Evolutionary conservation across 2,329 filamentous ascomycete genomes (phyloP).

Genomic region (Alternaria sp.): DNA sequence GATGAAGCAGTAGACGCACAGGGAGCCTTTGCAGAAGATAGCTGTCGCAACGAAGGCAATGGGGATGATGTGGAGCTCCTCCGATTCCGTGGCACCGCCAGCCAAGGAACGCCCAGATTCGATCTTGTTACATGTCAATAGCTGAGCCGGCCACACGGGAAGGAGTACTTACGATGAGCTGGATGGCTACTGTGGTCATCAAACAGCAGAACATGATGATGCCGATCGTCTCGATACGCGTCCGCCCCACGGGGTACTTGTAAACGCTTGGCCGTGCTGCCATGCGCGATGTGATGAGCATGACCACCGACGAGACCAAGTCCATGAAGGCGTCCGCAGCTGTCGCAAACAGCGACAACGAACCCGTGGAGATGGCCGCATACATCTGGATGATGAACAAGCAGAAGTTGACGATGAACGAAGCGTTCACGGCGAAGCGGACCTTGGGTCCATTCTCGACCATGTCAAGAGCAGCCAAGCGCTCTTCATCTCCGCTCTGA

Average conservation of each 20-base stretch:
- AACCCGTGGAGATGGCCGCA: conserved; percentile 64
- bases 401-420: conserved; percentile 50
- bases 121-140: conserved; percentile 49
- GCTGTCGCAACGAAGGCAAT: conserved; percentile 57
- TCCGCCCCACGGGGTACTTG: conserved; percentile 68
- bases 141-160: conserved; percentile 1
- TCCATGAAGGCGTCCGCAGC: conserved; percentile 71
- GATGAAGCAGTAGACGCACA: conserved; percentile 63
- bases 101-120: conserved; percentile 63
- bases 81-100: conserved; percentile 50
- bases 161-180: conserved; percentile 60
- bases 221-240: conserved; percentile 67
- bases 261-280: conserved; percentile 66
- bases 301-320: conserved; percentile 67
- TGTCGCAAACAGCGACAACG: conserved; percentile 69
- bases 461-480: conserved; percentile 58
- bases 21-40: conserved; percentile 59
- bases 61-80: conserved; percentile 60
- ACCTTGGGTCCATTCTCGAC: conserved; percentile 54
- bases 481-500: conserved; percentile 63
- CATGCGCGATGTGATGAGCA: conserved; percentile 66
- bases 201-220: conserved; percentile 71
- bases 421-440: conserved; percentile 48
- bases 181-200: conserved; percentile 70
- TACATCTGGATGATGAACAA: conserved; percentile 66